Evolutionary conservation across 2,329 filamentous ascomycete species (phyloP), one percentile per base, ranked within the genome.

Genomic region (Diaporthe citrichinensis): DNA sequence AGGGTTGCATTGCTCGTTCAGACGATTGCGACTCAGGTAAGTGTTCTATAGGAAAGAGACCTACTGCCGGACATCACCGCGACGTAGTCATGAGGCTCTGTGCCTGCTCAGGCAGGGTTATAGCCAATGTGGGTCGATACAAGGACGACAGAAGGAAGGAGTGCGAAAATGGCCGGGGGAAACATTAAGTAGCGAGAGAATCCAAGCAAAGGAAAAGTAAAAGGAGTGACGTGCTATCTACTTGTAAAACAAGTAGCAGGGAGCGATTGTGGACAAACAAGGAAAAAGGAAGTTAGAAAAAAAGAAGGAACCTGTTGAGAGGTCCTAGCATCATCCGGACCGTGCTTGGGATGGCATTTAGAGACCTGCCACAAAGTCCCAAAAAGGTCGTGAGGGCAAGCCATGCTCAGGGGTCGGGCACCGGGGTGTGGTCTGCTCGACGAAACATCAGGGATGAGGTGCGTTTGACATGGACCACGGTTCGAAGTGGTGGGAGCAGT

Each of bases 61-160:
- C 14, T 61, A 57, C 68, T 44, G 44, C 62, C 75, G 41, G 73
- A 75, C 75, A 75, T 76, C 61, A 69, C 73, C 46, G 62, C 31
- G 46, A 59, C 9, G 53, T 28, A 67, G 55, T 57, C 51, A 61
- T 72, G 46, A 44, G 73, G 55, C 44, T 51, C 25, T 72, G 67
- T 55, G 69, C 71, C 53, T 61, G 61, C 73, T 58, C 68, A 67
- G 58, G 44, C 53, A 62, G 59, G 41, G 4, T 69, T 55, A 41
- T 55, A 36, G 46, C 28, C 41, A 36, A 71, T 57, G 67, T 72
- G 67, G 67, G 49, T 73, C 46, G 57, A n/a, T 34, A 28, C 41
- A 36, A 61, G 41, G 36, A 41, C 25, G n/a, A 59, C 20, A n/a
- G 55, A 23, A 53, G 51, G 31, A 65, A 57, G 51, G n/a, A 39